Percentiles rank a stretch among this genome's conserved stretches.
Evolutionary conservation across 1,284 basidiomycete genomes (phyloP).

Genomic region (Moniliophthora roreri): DNA sequence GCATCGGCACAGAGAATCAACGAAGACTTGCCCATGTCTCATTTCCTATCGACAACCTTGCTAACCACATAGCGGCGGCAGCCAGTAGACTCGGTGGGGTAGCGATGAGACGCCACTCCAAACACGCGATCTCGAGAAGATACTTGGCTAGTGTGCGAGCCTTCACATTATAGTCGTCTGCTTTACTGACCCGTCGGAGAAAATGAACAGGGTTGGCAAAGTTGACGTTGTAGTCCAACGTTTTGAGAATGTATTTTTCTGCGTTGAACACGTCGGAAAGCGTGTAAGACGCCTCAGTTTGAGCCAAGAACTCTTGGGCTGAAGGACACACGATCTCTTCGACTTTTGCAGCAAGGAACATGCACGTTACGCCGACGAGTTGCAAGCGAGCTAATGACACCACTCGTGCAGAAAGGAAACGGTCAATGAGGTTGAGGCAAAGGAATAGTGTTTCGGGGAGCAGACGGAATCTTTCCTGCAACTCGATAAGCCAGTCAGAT

Average conservation of each 20-base stretch:
- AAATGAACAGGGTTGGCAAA: constrained; percentile 96
- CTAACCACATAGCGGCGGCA: constrained; percentile 91
- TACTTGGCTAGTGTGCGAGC: constrained; percentile 92
- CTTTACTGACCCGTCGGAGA: constrained; percentile 90
- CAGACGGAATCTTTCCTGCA: constrained; percentile 91
- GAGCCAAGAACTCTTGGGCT: constrained; percentile 84
- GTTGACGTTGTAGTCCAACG: constrained; percentile 89
- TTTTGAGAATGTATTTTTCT: constrained; percentile 91
- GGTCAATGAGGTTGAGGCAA: constrained; percentile 94
- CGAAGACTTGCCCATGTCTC: constrained; percentile 77
- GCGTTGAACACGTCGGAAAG: constrained; percentile 91
- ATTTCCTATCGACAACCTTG: constrained; percentile 79
- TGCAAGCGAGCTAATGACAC: constrained; percentile 94
- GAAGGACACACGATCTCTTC: constrained; percentile 96
- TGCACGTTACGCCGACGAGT: constrained; percentile 91
- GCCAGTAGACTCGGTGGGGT: constrained; percentile 86
- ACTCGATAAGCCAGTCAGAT: constrained; percentile 96
- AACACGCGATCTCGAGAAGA: constrained; percentile 85
- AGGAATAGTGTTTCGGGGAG: constrained; percentile 97
- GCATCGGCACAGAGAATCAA: background rate
- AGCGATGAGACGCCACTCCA: constrained; percentile 85
- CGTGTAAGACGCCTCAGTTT: constrained; percentile 86
- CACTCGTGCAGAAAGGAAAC: constrained; percentile 89
- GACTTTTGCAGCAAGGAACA: constrained; percentile 94
- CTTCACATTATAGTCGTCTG: constrained; percentile 93